Conservation (phyloP, 305 asterid genomes). For the Fraxinus sp. region DNA sequence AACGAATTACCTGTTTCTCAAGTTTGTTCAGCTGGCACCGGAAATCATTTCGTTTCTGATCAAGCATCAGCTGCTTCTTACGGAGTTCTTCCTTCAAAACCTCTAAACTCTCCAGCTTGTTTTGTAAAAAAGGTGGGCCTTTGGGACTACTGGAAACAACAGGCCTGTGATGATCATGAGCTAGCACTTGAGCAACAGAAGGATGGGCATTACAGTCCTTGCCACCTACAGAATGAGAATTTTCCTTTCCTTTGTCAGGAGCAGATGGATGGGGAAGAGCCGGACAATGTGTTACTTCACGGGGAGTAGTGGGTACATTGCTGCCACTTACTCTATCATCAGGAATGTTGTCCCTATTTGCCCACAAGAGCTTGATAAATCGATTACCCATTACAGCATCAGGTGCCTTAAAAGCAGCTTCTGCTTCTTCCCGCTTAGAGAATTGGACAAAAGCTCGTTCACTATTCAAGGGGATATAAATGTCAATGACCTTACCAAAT, state of each 20-base stretch:
- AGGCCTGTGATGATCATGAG: slow-evolving; percentile 47
- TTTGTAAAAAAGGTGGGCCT: slow-evolving; percentile 56
- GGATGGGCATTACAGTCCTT: slow-evolving; percentile 41
- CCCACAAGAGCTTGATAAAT: slow-evolving; percentile 95
- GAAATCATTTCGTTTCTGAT: slow-evolving; percentile 80
- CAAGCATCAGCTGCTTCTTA: slow-evolving; percentile 96
- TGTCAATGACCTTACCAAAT: slow-evolving; percentile 83
- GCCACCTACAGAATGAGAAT: slow-evolving; percentile 35
- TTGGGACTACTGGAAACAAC: slow-evolving; percentile 44
- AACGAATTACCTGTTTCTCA: slow-evolving; percentile 65
- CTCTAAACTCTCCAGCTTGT: slow-evolving; percentile 74
- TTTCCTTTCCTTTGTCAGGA: slow-evolving; percentile 55
- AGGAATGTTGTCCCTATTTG: slow-evolving; percentile 80
- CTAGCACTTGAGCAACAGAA: slow-evolving; percentile 38
- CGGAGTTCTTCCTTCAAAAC: slow-evolving; percentile 88
- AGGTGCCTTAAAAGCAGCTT: slow-evolving; percentile 82
- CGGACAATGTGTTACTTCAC: slow-evolving; percentile 29
- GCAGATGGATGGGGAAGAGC: slow-evolving; percentile 39
- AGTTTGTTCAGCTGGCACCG: slow-evolving; percentile 68
- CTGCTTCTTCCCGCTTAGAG: slow-evolving; percentile 89
- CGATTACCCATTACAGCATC: slow-evolving; percentile 99
- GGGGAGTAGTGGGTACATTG: slow-evolving; percentile 35
- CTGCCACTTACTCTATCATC: slow-evolving; percentile 50
- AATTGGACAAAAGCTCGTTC: slow-evolving; percentile 93
- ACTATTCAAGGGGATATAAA: slow-evolving; percentile 65